phyloP scores from a whole-genome alignment of 2,329 filamentous ascomycete genomes.

The Fusarium udum region DNA sequence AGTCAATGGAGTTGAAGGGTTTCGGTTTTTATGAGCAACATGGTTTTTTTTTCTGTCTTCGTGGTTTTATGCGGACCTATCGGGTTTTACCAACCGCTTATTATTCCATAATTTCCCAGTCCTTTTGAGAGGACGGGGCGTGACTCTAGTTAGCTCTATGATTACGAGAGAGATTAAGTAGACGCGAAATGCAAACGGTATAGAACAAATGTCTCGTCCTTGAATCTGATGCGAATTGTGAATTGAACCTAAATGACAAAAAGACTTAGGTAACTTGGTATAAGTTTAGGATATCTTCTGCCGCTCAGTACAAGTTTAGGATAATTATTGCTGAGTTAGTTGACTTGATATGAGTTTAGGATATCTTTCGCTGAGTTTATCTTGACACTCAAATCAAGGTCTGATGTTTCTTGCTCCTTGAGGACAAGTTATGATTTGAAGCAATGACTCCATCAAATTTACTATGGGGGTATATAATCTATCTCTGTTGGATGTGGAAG shows the following conservation, averaged over 20 bases:
- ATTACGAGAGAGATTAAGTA: constrained; percentile 54
- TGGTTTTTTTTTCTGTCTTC: constrained; percentile 46
- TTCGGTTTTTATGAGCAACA: constrained; percentile 47
- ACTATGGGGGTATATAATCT: constrained; percentile 32
- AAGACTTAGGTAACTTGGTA: background rate
- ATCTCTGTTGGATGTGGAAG: background rate
- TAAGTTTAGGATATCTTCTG: background rate
- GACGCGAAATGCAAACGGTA: constrained; percentile 49
- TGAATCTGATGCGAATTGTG: background rate
- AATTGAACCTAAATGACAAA: background rate
- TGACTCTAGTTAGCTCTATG: constrained; percentile 55
- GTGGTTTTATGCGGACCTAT: constrained; percentile 42
- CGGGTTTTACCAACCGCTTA: constrained; percentile 44
- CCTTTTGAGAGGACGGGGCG: constrained; percentile 44
- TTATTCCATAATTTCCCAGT: constrained; percentile 48
- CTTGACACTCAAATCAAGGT: background rate
- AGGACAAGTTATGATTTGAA: background rate
- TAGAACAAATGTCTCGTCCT: constrained; percentile 31
- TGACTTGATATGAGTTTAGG: background rate
- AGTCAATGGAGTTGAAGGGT: constrained; percentile 56
- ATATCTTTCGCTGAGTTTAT: background rate
- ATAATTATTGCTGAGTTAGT: background rate
- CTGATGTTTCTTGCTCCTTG: background rate
- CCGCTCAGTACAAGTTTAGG: background rate
- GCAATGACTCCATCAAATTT: background rate